Conservation (phyloP, 805 yeast species). For the Helenozyma rhizophorensis region DNA sequence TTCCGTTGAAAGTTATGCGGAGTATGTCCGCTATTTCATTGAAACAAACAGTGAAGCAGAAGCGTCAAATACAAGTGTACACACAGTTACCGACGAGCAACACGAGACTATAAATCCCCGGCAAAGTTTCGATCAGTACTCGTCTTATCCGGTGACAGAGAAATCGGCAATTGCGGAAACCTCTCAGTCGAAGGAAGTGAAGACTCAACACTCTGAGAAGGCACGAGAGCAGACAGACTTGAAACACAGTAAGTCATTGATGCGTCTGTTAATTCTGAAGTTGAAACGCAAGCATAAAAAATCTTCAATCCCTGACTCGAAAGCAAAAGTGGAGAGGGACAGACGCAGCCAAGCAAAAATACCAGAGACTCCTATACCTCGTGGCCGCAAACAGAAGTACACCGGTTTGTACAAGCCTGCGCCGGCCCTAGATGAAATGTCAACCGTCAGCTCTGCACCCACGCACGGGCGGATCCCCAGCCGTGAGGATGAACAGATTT, state of each 20-base stretch:
- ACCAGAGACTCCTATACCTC: slow-evolving; percentile 19
- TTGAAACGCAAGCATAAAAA: slow-evolving; percentile 1
- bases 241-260: no score
- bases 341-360: slow-evolving; percentile 6
- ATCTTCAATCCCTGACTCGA: no score
- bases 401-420: slow-evolving; percentile 19
- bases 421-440: slow-evolving; percentile 18
- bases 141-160: no score
- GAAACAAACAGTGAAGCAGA: not conserved
- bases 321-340: not conserved
- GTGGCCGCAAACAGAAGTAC: slow-evolving; percentile 21
- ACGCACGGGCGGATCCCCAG: not conserved
- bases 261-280: not conserved
- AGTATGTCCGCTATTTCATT: slow-evolving; percentile 1
- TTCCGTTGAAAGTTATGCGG: slow-evolving; percentile 3
- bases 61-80: not conserved
- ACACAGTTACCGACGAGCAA: no score
- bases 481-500: no score
- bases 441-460: slow-evolving; percentile 5
- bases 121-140: no score
- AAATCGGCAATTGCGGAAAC: no score
- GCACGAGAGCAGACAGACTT: no score
- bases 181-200: no score
- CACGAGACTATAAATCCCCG: no score
- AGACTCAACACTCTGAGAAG: no score